Evolutionary conservation across 2,329 filamentous ascomycete species (phyloP), one percentile per base, ranked within the genome.

Genomic region (Xylaria arbuscula): DNA sequence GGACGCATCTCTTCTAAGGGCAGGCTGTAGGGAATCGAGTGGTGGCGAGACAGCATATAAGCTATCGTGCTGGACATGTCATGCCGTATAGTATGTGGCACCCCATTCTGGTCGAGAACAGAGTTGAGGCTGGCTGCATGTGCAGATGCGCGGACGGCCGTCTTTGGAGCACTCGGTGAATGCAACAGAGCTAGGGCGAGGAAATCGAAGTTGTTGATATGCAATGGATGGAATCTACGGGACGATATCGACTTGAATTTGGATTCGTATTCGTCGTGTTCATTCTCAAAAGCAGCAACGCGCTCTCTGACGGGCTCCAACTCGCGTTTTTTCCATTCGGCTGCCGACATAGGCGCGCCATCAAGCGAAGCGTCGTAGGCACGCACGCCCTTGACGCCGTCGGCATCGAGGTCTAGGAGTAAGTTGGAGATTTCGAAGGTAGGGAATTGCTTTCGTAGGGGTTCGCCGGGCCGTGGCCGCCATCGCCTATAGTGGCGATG

Each of bases 391-490:
- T 73, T 77, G 70, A 74, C 82, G 22, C 82, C 80, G 68, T 83
- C 81, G 53, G 84, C 83, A 70, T 88, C 86, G 47, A 89, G 83
- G 66, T 88, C 85, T 47, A 88, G 79, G 2, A 87, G 74, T 11
- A 84, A 69, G 19, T 80, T 62, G 13, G 83, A 80, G 48, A 85
- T 77, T 28, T 83, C 74, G 68, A 83, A 24, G 42, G 34, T 34
- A 17, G 66, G 47, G 38, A 38, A 15, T 19, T 45, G 0, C 47
- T 58, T 58, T 64, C 67, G 51, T 59, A 71, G 67, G 60, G 75
- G 71, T 51, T 58, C 24, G 19, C 73, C 10, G 1, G 8, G 51
- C 24, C 3, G 19, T 42, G 28, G 22, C 5, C 36, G 48, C 45
- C 67, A 13, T 15, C 8, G 34, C 17, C 28, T 54, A 5, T 1